A percentile compares a stretch with the other conserved stretches of the same genome.
Evolutionary conservation across 257 asterid species (phyloP).

Genomic region (Ilex asprella): DNA sequence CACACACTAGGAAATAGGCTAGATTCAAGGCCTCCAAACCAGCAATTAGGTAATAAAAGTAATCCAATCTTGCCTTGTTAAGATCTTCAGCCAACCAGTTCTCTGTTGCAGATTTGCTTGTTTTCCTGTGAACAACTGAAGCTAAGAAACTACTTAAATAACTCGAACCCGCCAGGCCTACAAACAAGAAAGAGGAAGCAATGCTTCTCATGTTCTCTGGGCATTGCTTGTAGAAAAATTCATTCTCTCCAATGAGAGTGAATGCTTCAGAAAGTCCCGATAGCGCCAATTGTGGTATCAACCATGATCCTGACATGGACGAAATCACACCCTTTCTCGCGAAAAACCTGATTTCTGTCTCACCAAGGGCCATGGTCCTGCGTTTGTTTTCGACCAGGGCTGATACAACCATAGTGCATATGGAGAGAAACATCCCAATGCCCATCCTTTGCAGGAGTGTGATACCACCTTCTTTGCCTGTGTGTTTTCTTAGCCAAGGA

Average conservation of each 20-base stretch:
- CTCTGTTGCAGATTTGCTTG: not conserved
- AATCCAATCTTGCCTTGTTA: constrained; percentile 23
- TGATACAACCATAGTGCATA: constrained; percentile 13
- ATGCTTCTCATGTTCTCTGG: constrained; percentile 32
- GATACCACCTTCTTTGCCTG: constrained; percentile 17
- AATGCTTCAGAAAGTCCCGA: constrained; percentile 27
- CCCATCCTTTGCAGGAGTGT: constrained; percentile 27
- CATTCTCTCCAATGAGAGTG: constrained; percentile 18
- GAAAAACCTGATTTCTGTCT: constrained; percentile 13
- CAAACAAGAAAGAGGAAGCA: constrained; percentile 20
- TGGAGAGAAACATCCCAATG: constrained; percentile 19
- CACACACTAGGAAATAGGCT: constrained; percentile 18
- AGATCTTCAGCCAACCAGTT: constrained; percentile 34
- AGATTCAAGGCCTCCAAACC: constrained; percentile 21
- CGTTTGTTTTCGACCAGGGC: constrained; percentile 22
- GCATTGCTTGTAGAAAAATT: constrained; percentile 23
- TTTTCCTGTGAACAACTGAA: constrained; percentile 17
- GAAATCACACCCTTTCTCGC: constrained; percentile 16
- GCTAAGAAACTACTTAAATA: constrained; percentile 18
- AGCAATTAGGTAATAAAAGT: constrained; percentile 21
- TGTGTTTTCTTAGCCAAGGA: constrained; percentile 16
- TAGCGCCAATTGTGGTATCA: constrained; percentile 23
- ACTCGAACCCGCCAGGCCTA: constrained; percentile 15
- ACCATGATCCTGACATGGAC: constrained; percentile 19
- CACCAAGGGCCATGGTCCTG: constrained; percentile 12